A percentile compares a stretch with the other conserved stretches of the same genome.
phyloP scores from a whole-genome alignment of 257 asterid genomes.

The Leptodermis oblonga region DNA sequence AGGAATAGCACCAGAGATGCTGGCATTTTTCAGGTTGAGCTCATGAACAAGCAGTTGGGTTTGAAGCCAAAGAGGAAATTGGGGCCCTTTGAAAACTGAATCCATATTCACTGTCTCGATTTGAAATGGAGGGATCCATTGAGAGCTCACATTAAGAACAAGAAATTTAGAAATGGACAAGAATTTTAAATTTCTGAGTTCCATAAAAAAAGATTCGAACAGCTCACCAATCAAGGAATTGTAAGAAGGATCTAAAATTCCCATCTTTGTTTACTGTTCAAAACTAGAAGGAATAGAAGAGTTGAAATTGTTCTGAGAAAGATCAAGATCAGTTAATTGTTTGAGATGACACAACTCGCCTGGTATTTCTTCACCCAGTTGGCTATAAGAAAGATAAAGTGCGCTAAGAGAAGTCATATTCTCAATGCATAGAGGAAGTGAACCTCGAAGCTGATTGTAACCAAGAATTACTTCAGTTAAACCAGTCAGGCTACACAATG shows the following conservation, averaged over 20 bases:
- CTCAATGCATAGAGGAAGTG: not conserved
- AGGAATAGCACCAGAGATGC: slow-evolving; percentile 18
- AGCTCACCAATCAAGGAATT: slow-evolving; percentile 17
- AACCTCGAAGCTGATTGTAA: not conserved
- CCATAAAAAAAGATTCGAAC: slow-evolving; percentile 5
- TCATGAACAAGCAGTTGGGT: not conserved
- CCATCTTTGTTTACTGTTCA: not conserved
- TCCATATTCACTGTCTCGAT: not conserved
- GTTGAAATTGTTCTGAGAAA: not conserved
- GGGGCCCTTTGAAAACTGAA: slow-evolving; percentile 3
- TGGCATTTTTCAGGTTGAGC: slow-evolving; percentile 1
- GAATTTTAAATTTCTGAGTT: not conserved
- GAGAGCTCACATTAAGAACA: slow-evolving; percentile 7
- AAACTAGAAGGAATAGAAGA: not conserved
- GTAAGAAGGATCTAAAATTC: not conserved
- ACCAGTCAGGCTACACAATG: not conserved
- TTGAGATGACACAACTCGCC: not conserved
- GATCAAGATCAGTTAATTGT: not conserved
- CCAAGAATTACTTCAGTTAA: not conserved
- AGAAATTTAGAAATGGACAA: not conserved
- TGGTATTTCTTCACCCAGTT: not conserved
- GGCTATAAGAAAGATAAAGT: not conserved
- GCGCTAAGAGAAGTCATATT: not conserved
- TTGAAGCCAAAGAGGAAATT: slow-evolving; percentile 19
- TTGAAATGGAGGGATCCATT: slow-evolving; percentile 19